Conservation (phyloP, 2,329 filamentous ascomycete species). For the Pestalotiopsis sp. region DNA sequence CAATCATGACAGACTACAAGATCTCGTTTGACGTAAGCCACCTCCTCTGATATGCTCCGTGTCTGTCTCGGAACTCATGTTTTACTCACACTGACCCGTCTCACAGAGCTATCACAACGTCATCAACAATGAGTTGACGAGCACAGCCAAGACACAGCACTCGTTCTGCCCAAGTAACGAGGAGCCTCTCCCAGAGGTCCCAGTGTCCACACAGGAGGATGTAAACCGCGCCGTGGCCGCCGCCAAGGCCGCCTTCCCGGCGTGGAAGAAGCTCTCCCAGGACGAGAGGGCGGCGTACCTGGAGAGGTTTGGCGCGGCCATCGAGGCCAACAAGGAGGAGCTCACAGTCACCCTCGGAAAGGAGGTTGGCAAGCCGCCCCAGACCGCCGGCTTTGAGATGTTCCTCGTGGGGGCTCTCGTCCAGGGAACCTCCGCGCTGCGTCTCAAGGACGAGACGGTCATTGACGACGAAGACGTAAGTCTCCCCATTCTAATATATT, state of each 20-base stretch:
- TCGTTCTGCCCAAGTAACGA: constrained; percentile 5
- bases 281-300: constrained; percentile 21
- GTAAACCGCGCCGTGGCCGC: constrained; percentile 1
- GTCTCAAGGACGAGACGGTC: constrained; percentile 7
- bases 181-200: neutral
- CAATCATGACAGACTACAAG: neutral
- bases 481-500: neutral
- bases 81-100: neutral
- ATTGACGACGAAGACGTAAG: constrained; percentile 17
- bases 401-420: constrained; percentile 16
- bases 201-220: constrained; percentile 4
- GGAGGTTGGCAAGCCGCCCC: constrained; percentile 20
- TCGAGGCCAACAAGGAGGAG: constrained; percentile 18
- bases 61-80: neutral
- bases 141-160: neutral
- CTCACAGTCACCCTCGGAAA: constrained; percentile 15
- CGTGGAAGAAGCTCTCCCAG: constrained; percentile 19
- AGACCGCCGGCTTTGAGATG: constrained; percentile 18
- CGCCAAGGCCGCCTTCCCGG: neutral
- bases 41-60: neutral
- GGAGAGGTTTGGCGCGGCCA: constrained; percentile 20
- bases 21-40: neutral
- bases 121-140: constrained; percentile 9
- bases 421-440: constrained; percentile 37
- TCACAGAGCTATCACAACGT: constrained; percentile 3